Base-by-base conservation (phyloP, 306 rosid species). In the Arachis hypogaea region DNA sequence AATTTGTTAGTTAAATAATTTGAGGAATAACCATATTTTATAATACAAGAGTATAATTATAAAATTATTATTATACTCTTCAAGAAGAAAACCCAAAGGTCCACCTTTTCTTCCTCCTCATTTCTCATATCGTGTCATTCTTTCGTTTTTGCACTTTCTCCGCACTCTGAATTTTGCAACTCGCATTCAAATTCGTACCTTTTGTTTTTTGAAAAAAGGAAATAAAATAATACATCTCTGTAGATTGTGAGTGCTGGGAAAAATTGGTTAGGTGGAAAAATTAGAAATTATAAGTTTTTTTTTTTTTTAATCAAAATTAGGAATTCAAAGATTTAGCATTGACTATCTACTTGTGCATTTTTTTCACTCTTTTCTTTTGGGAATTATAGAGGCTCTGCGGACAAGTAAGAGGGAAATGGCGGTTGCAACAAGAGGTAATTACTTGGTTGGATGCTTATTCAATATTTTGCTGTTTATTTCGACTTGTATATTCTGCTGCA, bases 21-120 rank as follows among this genome's bases (percentile, higher is more conserved):
- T 14, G 14, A 14, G 14, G 14, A 14, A 14, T 14, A 14, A 14
- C 14, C 14, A 14, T 14, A 14, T 14, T 14, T 14, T 14, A 14
- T 14, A 14, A 14, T 14, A 14, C 14, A 14, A 14, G 14, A 14
- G 14, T 14, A 14, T 14, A 14, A 14, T 14, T 14, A 14, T 14
- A 14, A 14, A 14, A 14, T 14, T 14, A 14, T 14, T 14, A 14
- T 14, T 14, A 14, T 14, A 14, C 80, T 93, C 82, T 93, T 93
- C 91, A 93, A 82, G 92, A 93, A 91, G 93, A 93, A 91, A 87
- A 89, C 93, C 97, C 63, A 93, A 93, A 89, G 98, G 98, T 91
- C 3, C 59, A 12, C 7, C 56, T 33, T 7, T 11, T 65, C 46
- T 49, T 14, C 59, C 72, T 72, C 40, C n/a, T 59, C 63, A 64